Evolutionary conservation across 306 rosid genomes (phyloP), one percentile per base, ranked within the genome.

Genomic region (Coriaria nepalensis): DNA sequence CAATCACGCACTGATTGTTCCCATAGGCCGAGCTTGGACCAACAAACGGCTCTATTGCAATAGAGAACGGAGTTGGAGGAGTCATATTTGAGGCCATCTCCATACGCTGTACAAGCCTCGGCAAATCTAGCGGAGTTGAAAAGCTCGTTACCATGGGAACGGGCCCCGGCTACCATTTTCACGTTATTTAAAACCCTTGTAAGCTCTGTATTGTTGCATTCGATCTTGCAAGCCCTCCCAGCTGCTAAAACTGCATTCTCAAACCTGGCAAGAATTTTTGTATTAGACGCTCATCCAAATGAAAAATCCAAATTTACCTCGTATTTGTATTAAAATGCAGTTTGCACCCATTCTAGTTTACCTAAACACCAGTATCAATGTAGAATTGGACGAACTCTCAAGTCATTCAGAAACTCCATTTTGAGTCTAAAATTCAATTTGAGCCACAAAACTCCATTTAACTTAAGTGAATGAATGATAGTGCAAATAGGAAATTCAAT

Each of bases 11-110:
- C 87, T 33, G 96, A 87, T 56, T 78, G 71, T 73, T 83, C 94
- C 96, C 96, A 83, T 7, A 69, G 69, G 55, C 85, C 87, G 38
- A 87, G 86, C 78, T 87, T 87, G 32, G 87, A 81, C 94, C 94
- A 76, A 58, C 96, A 87, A 55, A 80, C 78, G 6, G 94, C 94
- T 78, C 96, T 76, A 66, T 87, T 87, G 78, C 96, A 80, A 42
- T 73, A 73, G 43, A 87, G 81, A 69, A 87, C 76, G 55, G 73
- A 63, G 59, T 71, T 87, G 44, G 70, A 71, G 50, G 52, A 57
- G 63, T 80, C 94, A 68, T 75, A 80, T 66, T 71, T 76, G 13
- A 87, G 87, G 56, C 96, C 96, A 46, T 87, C 96, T 47, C 94
- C 94, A 65, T 83, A 87, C 38, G 96, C 94, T 43, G 79, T 59